These are phyloP conservation scores for Phytophthora meadii DNA, from an alignment of 352 stramenopile species.

Conservation along the genomic window DNA sequence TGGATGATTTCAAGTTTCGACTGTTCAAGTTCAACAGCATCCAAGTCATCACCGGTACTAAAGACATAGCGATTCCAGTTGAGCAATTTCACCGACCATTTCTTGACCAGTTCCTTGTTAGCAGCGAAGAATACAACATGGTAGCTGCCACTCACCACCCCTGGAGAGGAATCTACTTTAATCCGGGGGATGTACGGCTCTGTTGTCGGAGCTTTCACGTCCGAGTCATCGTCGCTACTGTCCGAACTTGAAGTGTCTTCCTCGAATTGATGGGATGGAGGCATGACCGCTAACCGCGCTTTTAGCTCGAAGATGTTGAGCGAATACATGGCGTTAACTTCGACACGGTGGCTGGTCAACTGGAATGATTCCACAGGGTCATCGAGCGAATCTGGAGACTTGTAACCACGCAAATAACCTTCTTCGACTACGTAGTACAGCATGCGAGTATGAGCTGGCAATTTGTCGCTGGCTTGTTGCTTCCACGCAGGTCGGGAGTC, in stretches of 20 bases:
- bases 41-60: conserved; percentile 9
- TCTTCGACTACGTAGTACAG: conserved; percentile 77
- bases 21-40: conserved; percentile 20
- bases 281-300: conserved; percentile 17
- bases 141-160: conserved; percentile 22
- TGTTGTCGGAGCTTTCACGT: background rate
- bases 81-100: conserved; percentile 59
- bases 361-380: conserved; percentile 63
- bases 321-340: conserved; percentile 71
- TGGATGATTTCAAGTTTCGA: conserved; percentile 41
- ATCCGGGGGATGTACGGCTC: conserved; percentile 6
- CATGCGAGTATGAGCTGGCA: conserved; percentile 35
- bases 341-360: conserved; percentile 62
- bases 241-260: conserved; percentile 36
- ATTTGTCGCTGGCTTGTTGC: conserved; percentile 12
- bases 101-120: conserved; percentile 54
- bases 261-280: conserved; percentile 25
- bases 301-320: conserved; percentile 73
- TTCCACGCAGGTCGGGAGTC: conserved; percentile 32
- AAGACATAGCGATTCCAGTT: conserved; percentile 85
- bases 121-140: conserved; percentile 62
- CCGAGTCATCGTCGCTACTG: conserved; percentile 35
- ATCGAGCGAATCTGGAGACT: conserved; percentile 40
- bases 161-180: conserved; percentile 2
- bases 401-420: conserved; percentile 64